Percentiles rank a stretch among this genome's conserved stretches.
phyloP scores from a whole-genome alignment of 306 rosid genomes.

The Urtica urens region DNA sequence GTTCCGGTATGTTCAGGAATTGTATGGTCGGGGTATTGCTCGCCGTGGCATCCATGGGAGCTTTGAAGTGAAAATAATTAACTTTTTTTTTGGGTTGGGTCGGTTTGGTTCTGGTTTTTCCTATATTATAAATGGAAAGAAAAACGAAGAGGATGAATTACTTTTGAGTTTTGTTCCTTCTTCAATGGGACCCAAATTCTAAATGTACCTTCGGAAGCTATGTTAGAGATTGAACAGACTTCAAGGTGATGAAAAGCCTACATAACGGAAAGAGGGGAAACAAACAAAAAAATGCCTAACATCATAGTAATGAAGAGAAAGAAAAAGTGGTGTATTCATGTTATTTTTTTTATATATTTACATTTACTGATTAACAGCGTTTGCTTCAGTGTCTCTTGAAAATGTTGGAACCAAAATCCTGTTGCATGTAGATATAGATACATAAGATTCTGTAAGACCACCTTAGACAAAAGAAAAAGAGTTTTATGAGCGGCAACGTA shows the following conservation, averaged over 20 bases:
- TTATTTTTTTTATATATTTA: constrained; percentile 14
- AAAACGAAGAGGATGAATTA: too few species aligned
- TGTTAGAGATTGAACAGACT: constrained; percentile 55
- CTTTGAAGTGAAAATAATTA: too few species aligned
- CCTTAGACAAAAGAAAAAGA: background rate
- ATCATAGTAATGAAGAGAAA: constrained; percentile 30
- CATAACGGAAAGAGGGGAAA: constrained; percentile 69
- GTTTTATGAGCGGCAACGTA: constrained; percentile 26
- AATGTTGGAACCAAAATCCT: background rate
- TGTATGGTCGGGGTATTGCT: constrained; percentile 79
- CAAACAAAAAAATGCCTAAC: constrained; percentile 48
- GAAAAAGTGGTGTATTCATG: background rate
- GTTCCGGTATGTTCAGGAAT: constrained; percentile 80
- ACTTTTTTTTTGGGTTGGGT: too few species aligned
- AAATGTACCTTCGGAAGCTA: constrained; percentile 13
- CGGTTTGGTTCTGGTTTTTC: too few species aligned
- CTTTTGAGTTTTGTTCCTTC: too few species aligned
- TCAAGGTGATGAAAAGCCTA: constrained; percentile 82
- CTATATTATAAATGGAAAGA: too few species aligned
- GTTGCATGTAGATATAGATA: background rate
- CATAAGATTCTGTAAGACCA: background rate
- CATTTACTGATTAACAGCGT: constrained; percentile 12
- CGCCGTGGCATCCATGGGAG: constrained; percentile 98
- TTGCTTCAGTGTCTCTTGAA: constrained; percentile 2
- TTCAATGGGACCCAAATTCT: too few species aligned